Evolutionary conservation across 345 rosid species (phyloP), one percentile per base, ranked within the genome.

Genomic region (Gossypium raimondii): DNA sequence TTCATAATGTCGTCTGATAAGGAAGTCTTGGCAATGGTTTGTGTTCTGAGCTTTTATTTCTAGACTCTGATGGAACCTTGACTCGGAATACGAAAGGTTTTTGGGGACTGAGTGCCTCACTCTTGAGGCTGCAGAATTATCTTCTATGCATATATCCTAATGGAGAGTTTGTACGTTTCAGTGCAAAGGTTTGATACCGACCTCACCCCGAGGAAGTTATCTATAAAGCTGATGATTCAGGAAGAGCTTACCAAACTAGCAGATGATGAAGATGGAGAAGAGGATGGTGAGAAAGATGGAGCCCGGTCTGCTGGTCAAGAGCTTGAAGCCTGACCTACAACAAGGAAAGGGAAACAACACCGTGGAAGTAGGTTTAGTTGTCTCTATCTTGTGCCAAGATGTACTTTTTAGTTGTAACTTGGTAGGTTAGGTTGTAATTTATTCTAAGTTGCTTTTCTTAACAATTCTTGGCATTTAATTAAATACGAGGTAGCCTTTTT

Each of bases 181-280:
- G 98, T 81, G 64, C 0, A 18, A 56, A 82, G 44, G 75, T 93
- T 83, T 52, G 77, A 81, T 1, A 66, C 70, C 0, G 87, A 87
- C 78, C 89, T 91, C 55, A 74, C 85, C 14, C 70, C 84, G n/a
- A 90, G 85, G 75, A 93, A 89, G 82, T 79, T 94, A 48, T 81
- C 87, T 9, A 86, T 92, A 82, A 93, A 93, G 87, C 25, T 77
- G 45, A 86, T 92, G 88, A 92, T 93, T 75, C 96, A 92, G 78
- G 93, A 87, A 18, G 98, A 93, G 86, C 98, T 92, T 52, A 87
- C 92, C 18, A 93, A 90, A 84, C 77, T 93, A 78, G 97, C 94
- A 10, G 90, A 90, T 2, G 87, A 87, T 11, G 95, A 88, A 12
- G 90, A 83, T 0, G 97, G 81, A 22, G 92, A 84, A 12, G 89